Evolutionary conservation across 495 filamentous ascomycete genomes (phyloP).

Genomic region (Penicillium maclennaniae): DNA sequence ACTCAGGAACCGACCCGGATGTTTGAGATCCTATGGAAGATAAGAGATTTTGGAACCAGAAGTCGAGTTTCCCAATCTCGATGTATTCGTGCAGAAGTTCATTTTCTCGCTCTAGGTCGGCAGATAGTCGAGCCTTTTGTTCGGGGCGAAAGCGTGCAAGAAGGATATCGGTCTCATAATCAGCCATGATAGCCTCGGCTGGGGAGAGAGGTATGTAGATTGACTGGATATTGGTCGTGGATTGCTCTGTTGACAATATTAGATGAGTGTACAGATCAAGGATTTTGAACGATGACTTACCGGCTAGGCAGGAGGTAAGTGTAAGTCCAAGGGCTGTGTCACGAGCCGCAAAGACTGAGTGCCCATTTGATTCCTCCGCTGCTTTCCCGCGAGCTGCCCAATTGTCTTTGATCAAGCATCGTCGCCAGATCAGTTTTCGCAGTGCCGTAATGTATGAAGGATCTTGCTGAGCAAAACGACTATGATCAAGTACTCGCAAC

Average conservation of each 20-base stretch:
- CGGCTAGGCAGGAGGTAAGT: constrained; percentile 28
- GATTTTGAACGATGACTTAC: constrained; percentile 18
- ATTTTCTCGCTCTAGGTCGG: constrained; percentile 55
- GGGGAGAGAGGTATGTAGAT: constrained; percentile 44
- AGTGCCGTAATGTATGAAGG: constrained; percentile 51
- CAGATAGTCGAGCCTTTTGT: constrained; percentile 45
- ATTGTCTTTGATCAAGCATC: constrained; percentile 73
- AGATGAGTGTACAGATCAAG: not conserved
- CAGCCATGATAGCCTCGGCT: constrained; percentile 43
- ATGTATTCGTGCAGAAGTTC: constrained; percentile 47
- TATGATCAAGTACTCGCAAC: constrained; percentile 59
- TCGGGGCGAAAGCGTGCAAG: constrained; percentile 52
- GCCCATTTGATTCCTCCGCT: constrained; percentile 26
- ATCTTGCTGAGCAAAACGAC: constrained; percentile 45
- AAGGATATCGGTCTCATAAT: constrained; percentile 49
- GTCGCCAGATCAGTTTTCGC: constrained; percentile 76
- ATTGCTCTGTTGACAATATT: constrained; percentile 11
- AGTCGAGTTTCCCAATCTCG: constrained; percentile 55
- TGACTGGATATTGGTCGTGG: constrained; percentile 17
- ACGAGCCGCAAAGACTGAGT: constrained; percentile 19
- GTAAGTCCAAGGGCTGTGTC: constrained; percentile 34
- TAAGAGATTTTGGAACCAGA: constrained; percentile 55
- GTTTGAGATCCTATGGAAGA: constrained; percentile 19
- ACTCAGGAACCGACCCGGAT: not conserved
- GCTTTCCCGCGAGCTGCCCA: constrained; percentile 54